Conservation (phyloP, 495 filamentous ascomycete genomes). For the Apodospora peruviana region DNA sequence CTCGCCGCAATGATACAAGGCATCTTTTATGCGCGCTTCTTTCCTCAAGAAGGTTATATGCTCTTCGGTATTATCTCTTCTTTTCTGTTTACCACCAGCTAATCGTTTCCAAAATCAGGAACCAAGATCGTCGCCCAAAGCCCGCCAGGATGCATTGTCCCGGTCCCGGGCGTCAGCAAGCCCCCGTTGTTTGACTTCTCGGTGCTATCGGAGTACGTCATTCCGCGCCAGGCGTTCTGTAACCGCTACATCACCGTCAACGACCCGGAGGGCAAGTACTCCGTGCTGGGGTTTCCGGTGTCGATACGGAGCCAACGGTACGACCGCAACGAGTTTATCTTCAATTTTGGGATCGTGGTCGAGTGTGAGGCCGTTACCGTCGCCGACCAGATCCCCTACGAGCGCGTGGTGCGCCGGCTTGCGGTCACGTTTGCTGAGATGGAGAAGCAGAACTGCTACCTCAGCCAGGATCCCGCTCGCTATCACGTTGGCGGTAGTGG, state of each 20-base stretch:
- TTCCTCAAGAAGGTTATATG: constrained; percentile 70
- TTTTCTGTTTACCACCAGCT: background rate
- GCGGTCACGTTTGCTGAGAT: constrained; percentile 79
- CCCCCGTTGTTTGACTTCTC: constrained; percentile 75
- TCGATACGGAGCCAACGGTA: constrained; percentile 73
- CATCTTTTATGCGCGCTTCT: constrained; percentile 93
- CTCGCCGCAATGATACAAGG: constrained; percentile 93
- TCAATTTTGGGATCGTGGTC: constrained; percentile 90
- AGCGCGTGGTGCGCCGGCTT: constrained; percentile 77
- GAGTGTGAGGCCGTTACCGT: constrained; percentile 42
- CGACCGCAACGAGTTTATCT: constrained; percentile 92
- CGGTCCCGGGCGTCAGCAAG: constrained; percentile 41
- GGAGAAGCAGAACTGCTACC: constrained; percentile 78
- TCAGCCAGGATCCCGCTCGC: constrained; percentile 46
- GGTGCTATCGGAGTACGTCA: constrained; percentile 80
- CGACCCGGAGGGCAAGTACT: constrained; percentile 62
- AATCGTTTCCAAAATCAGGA: constrained; percentile 42
- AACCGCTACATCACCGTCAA: constrained; percentile 77
- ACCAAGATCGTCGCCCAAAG: constrained; percentile 73
- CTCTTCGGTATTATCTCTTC: background rate
- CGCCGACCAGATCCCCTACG: constrained; percentile 60
- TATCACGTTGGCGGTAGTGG: background rate
- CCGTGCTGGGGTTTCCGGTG: constrained; percentile 83
- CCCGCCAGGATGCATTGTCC: constrained; percentile 68
- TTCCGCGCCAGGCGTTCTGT: constrained; percentile 88